Evolutionary conservation across 2,329 filamentous ascomycete species (phyloP), one percentile per base, ranked within the genome.

Genomic region (Metarhizium humberi): DNA sequence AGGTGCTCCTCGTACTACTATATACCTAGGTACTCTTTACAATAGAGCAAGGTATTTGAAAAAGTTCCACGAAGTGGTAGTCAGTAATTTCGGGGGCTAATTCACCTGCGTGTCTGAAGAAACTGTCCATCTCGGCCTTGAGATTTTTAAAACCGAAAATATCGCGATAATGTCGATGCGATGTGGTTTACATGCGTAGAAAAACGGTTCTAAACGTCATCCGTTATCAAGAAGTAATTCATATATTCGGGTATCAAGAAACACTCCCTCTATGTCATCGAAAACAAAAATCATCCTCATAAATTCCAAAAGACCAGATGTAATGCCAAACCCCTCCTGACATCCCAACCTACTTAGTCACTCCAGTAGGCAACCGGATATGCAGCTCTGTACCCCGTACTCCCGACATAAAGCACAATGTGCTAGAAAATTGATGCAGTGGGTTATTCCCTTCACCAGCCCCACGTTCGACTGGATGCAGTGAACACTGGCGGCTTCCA

Each of bases 401-500:
- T 40, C 14, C 11, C 5, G 38, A 34, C 32, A 34, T 11, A 34
- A 34, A 11, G 13, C 38, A 14, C 5, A 16, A 40, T 14, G n/a
- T 14, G 38, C 38, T 11, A 40, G 38, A 7, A 40, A 40, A 40
- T 11, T 16, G 8, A 40, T 40, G 14, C 13, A 16, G 38, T 32
- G 30, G n/a, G 14, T 29, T 3, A 54, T 25, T 29, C 16, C 49
- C 32, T 29, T 64, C 75, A 96, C 92, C 92, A 97, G 58, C 92
- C 95, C 94, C 94, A 97, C 13, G 92, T 97, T 63, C 92, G 81
- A 62, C 84, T 89, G 14, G 88, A 89, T 1, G 92, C 92, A 30
- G 87, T 92, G 67, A 97, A 97, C 0, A 96, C 88, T 0, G 94
- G 94, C 11, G 94, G 92, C 71, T 95, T 97, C 94, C 94, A 99